These are phyloP conservation scores for Epichloe bromicola DNA, from an alignment of 2,329 filamentous ascomycete species.

Conservation along the genomic window DNA sequence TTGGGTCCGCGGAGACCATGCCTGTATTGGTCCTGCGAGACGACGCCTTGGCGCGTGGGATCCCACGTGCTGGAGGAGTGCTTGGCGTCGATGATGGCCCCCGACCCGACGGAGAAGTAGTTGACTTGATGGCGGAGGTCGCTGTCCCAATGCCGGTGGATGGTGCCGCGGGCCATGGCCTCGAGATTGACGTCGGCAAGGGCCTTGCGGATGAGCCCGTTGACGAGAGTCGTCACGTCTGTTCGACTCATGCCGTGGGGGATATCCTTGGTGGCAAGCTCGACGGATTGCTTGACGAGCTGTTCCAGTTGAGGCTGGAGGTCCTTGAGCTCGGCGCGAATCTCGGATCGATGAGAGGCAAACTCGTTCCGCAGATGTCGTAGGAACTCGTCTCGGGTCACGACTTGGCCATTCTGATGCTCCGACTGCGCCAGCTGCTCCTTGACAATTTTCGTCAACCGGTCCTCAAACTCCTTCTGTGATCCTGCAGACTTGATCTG, in stretches of 20 bases:
- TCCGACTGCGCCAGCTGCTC: conserved; percentile 21
- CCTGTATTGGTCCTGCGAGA: conserved; percentile 4
- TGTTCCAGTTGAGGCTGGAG: conserved; percentile 23
- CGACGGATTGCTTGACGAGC: conserved; percentile 19
- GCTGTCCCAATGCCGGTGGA: conserved; percentile 29
- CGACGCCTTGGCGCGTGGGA: conserved; percentile 12
- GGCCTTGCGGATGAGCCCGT: conserved; percentile 28
- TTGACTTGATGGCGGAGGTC: conserved; percentile 50
- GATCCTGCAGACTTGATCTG: conserved; percentile 23
- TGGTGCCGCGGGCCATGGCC: conserved; percentile 32
- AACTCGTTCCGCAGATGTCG: conserved; percentile 27
- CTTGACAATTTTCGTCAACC: conserved; percentile 23
- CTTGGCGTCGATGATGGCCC: conserved; percentile 48
- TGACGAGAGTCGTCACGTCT: conserved; percentile 29
- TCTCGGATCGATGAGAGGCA: conserved; percentile 22
- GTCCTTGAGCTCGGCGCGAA: conserved; percentile 27
- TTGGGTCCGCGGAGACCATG: conserved; percentile 11
- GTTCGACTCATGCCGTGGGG: conserved; percentile 22
- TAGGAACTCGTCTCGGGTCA: conserved; percentile 38
- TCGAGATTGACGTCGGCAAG: conserved; percentile 33
- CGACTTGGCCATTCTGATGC: conserved; percentile 20
- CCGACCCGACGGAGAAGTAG: conserved; percentile 54
- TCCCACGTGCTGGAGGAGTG: conserved; percentile 48
- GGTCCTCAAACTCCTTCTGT: conserved; percentile 20
- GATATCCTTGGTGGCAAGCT: conserved; percentile 13